These are phyloP conservation scores for Leptographium flavum DNA, from an alignment of 2,329 filamentous ascomycete genomes.

Conservation along the genomic window DNA sequence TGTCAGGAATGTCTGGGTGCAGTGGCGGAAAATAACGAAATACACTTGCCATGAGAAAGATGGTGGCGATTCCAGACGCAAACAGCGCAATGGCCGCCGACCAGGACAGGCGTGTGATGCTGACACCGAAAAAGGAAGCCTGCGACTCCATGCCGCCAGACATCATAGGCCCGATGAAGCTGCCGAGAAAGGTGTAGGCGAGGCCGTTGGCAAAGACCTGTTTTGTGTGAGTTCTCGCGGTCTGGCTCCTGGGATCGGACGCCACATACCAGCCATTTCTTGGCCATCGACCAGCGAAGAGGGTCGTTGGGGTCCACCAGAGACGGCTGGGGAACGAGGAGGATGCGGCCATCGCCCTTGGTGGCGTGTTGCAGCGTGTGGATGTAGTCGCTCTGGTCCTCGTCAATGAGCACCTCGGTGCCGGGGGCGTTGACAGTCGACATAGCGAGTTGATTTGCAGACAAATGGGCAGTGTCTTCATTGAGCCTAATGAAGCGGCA, in stretches of 20 bases:
- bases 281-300: neutral
- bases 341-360: neutral
- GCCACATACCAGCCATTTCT: neutral
- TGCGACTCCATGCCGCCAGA: neutral
- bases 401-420: neutral
- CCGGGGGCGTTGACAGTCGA: neutral
- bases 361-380: neutral
- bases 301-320: neutral
- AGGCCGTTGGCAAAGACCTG: neutral
- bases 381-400: neutral
- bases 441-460: too few species aligned
- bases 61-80: too few species aligned
- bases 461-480: too few species aligned
- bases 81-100: neutral
- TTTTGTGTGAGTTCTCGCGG: too few species aligned
- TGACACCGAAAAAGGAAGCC: neutral
- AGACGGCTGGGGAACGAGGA: neutral
- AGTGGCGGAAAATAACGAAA: too few species aligned
- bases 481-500: too few species aligned
- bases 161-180: neutral
- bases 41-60: too few species aligned
- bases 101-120: neutral
- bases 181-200: neutral
- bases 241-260: too few species aligned
- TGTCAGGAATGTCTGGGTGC: too few species aligned